phyloP scores from a whole-genome alignment of 306 rosid genomes.

The Castanea mollissima region DNA sequence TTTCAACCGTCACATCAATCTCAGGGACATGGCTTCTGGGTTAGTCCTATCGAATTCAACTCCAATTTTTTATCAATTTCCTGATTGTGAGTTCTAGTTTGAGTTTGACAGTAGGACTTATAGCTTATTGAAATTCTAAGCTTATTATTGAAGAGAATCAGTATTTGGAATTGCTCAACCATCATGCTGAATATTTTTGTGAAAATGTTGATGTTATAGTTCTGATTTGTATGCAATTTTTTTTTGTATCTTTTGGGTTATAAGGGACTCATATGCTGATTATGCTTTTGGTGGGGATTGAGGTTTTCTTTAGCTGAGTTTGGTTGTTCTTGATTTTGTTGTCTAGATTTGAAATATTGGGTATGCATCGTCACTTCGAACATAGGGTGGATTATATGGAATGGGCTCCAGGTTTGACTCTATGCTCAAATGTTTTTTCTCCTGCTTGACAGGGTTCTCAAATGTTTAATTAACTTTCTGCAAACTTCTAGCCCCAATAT shows the following conservation, averaged over 20 bases:
- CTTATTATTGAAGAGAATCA: neutral
- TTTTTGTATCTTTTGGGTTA: constrained; percentile 2
- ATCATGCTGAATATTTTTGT: constrained; percentile 12
- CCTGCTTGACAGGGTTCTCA: constrained; percentile 1
- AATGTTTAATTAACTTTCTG: neutral
- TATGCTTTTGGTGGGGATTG: constrained; percentile 4
- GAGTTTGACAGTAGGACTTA: neutral
- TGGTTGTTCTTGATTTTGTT: constrained; percentile 30
- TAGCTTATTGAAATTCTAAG: constrained; percentile 3
- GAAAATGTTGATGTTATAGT: constrained; percentile 9
- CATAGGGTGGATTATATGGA: constrained; percentile 94
- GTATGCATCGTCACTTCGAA: constrained; percentile 96
- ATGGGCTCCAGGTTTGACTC: constrained; percentile 96
- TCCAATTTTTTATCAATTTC: neutral
- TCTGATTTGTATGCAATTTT: neutral
- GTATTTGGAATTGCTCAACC: neutral
- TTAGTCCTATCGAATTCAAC: constrained; percentile 45
- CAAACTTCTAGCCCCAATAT: neutral
- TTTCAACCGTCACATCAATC: constrained; percentile 61
- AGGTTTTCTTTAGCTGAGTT: constrained; percentile 12
- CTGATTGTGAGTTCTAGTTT: constrained; percentile 7
- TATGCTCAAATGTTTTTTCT: constrained; percentile 22
- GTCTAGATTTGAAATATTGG: constrained; percentile 77
- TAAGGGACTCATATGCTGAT: constrained; percentile 5
- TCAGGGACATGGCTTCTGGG: constrained; percentile 86